A percentile compares a stretch with the other conserved stretches of the same genome.
These are phyloP conservation scores for Erythrophleum ivorense DNA, from an alignment of 331 rosid genomes.

Conservation along the genomic window DNA sequence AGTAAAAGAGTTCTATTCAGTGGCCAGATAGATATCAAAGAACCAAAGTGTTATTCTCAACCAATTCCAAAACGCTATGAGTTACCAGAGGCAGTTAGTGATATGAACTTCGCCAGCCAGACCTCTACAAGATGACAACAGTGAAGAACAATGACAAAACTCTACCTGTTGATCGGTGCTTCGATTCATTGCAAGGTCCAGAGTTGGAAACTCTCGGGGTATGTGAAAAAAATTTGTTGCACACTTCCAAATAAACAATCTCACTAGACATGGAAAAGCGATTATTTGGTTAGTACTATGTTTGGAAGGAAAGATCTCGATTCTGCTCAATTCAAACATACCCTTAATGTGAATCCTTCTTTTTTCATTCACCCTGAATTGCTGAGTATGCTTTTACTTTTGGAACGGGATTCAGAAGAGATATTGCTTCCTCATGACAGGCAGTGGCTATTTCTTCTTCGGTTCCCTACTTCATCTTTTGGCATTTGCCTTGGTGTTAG, in stretches of 20 bases:
- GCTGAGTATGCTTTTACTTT: not conserved
- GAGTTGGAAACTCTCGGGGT: conserved; percentile 68
- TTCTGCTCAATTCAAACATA: no score
- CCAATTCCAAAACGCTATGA: conserved; percentile 55
- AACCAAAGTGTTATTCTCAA: conserved; percentile 62
- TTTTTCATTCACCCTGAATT: not conserved
- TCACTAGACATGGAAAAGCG: no score
- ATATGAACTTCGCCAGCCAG: conserved; percentile 19
- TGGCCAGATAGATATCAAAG: conserved; percentile 43
- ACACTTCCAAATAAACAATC: not conserved
- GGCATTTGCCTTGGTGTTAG: conserved; percentile 88
- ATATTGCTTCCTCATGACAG: conserved; percentile 74
- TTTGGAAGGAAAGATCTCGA: not conserved
- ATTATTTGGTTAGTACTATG: no score
- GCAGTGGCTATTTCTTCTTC: conserved; percentile 82
- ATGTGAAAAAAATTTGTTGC: conserved; percentile 2
- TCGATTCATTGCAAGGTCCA: conserved; percentile 91
- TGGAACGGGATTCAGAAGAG: conserved; percentile 77
- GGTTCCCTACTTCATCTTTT: conserved; percentile 73
- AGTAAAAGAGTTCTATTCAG: conserved; percentile 44
- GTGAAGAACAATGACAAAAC: conserved; percentile 39
- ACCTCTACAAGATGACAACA: conserved; percentile 34
- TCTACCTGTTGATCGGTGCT: conserved; percentile 73
- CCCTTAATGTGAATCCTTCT: not conserved
- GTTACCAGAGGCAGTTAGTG: conserved; percentile 22